These are phyloP conservation scores for Fusarium heterosporum DNA, from an alignment of 2,329 filamentous ascomycete genomes.

Conservation along the genomic window DNA sequence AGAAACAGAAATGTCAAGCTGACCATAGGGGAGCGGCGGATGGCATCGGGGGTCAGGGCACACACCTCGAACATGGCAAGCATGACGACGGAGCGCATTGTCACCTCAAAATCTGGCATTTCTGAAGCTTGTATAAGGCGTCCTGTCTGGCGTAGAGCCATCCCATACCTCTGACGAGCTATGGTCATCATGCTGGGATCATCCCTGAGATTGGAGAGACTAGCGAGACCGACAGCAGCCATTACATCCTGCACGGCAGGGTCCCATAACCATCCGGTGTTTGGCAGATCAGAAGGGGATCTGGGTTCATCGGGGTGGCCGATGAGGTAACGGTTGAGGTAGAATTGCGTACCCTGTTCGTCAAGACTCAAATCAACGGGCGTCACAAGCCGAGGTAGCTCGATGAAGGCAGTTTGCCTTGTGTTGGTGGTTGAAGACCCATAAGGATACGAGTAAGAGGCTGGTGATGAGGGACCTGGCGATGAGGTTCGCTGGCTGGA, in stretches of 20 bases:
- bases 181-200: constrained; percentile 59
- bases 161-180: constrained; percentile 65
- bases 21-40: constrained; percentile 16
- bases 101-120: constrained; percentile 55
- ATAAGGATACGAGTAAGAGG: constrained; percentile 23
- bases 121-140: constrained; percentile 54
- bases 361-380: constrained; percentile 58
- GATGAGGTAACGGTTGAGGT: constrained; percentile 63
- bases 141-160: constrained; percentile 62
- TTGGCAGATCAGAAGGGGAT: constrained; percentile 53
- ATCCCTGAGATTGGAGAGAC: constrained; percentile 65
- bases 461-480: constrained; percentile 36
- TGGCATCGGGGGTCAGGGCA: constrained; percentile 18
- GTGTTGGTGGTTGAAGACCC: constrained; percentile 6
- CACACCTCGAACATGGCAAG: constrained; percentile 72
- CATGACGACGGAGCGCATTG: constrained; percentile 65
- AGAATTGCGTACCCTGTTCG: constrained; percentile 64
- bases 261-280: constrained; percentile 53
- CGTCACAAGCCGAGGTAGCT: constrained; percentile 35
- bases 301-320: constrained; percentile 64
- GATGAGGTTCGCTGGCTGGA: constrained; percentile 28
- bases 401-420: background rate
- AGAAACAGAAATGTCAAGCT: constrained; percentile 25
- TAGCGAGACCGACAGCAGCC: constrained; percentile 68
- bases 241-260: constrained; percentile 62